phyloP scores from a whole-genome alignment of 176 grass and related monocot genomes.

The Microstegium vimineum region DNA sequence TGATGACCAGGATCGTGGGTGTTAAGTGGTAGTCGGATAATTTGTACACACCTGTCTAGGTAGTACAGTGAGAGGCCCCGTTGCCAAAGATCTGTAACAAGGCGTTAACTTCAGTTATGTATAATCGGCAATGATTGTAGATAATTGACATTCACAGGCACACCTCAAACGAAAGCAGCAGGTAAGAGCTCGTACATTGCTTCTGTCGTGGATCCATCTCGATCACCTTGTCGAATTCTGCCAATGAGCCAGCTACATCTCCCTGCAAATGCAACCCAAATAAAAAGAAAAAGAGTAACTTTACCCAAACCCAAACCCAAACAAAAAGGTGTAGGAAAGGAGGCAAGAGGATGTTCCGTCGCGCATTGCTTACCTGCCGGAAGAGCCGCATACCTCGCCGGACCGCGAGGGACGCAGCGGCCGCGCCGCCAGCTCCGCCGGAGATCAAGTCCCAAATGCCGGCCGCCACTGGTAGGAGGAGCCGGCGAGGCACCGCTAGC shows the following conservation, averaged over 20 bases:
- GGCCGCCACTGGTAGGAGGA: conserved; percentile 44
- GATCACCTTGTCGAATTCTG: conserved; percentile 67
- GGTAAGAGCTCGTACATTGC: conserved; percentile 48
- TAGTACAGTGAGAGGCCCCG: conserved; percentile 85
- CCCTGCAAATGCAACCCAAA: conserved; percentile 27
- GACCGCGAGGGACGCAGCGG: conserved; percentile 50
- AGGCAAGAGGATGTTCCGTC: too few species aligned
- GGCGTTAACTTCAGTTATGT: background rate
- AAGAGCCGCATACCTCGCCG: conserved; percentile 83
- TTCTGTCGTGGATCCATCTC: conserved; percentile 73
- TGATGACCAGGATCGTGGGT: too few species aligned
- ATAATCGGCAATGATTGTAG: too few species aligned
- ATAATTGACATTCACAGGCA: too few species aligned
- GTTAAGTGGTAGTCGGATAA: background rate
- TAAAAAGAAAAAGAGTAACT: too few species aligned
- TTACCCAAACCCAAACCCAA: too few species aligned
- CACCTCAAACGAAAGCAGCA: background rate
- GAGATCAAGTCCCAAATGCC: conserved; percentile 68
- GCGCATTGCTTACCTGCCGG: background rate
- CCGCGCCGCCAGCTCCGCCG: conserved; percentile 39
- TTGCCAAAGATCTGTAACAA: conserved; percentile 82
- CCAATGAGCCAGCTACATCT: conserved; percentile 63
- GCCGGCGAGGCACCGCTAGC: conserved; percentile 35
- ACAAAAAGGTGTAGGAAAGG: too few species aligned
- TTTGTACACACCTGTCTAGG: conserved; percentile 47